A percentile compares a stretch with the other conserved stretches of the same genome.
These are phyloP conservation scores for Moringa oleifera DNA, from an alignment of 345 rosid species.

Conservation along the genomic window DNA sequence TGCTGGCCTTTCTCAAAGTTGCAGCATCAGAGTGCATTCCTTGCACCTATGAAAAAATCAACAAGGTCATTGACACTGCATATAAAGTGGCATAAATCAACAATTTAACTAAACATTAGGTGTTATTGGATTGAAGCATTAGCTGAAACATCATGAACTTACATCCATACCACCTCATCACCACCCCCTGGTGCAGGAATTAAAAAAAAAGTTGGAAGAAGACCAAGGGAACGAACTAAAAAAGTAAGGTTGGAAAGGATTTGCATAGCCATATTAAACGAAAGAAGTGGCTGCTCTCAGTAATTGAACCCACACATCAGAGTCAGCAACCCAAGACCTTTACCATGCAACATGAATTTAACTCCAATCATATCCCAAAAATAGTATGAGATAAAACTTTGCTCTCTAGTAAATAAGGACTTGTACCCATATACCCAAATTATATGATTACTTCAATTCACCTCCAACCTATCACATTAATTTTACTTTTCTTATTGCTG, in stretches of 20 bases:
- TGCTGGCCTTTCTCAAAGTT: conserved; percentile 59
- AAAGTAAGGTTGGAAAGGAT: too few species aligned
- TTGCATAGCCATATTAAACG: neutral
- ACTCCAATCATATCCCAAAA: neutral
- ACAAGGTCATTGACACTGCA: too few species aligned
- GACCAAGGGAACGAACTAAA: too few species aligned
- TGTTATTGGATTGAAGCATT: too few species aligned
- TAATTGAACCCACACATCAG: neutral
- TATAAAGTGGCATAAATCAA: too few species aligned
- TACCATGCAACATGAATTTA: neutral
- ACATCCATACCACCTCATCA: too few species aligned
- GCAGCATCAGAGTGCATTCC: conserved; percentile 83
- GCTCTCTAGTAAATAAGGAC: neutral
- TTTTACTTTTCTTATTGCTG: neutral
- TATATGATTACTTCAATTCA: neutral
- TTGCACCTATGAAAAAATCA: conserved; percentile 49
- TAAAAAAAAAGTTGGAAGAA: too few species aligned
- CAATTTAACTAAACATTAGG: too few species aligned
- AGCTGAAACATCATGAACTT: too few species aligned
- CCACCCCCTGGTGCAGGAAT: too few species aligned
- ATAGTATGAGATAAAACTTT: neutral
- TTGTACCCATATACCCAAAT: neutral
- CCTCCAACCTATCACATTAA: neutral
- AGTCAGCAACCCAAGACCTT: neutral
- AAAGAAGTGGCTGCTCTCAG: neutral